Evolutionary conservation across 2,329 filamentous ascomycete species (phyloP).

Genomic region (Fusarium decemcellulare): DNA sequence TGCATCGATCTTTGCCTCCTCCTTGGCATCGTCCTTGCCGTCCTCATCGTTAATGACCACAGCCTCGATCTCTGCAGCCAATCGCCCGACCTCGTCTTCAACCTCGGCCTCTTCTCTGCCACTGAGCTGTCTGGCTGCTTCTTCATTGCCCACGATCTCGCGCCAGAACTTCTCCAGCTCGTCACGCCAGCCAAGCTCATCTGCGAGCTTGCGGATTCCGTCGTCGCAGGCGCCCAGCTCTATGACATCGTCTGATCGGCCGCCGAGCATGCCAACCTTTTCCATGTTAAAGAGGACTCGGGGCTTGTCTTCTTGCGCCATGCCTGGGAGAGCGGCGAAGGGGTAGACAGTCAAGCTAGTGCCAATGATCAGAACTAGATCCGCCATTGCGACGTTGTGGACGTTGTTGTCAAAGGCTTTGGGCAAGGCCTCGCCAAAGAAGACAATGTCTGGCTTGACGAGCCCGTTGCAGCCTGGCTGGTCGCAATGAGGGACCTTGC

Average conservation of each 20-base stretch:
- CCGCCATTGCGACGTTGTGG: constrained; percentile 71
- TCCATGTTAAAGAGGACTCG: constrained; percentile 92
- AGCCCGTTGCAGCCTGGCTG: constrained; percentile 77
- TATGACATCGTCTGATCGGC: constrained; percentile 86
- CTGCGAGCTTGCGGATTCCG: constrained; percentile 83
- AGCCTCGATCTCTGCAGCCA: constrained; percentile 54
- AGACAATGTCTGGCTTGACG: constrained; percentile 95
- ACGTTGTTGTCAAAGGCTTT: constrained; percentile 53
- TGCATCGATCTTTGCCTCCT: neutral
- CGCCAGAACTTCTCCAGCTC: constrained; percentile 87
- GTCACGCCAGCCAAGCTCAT: constrained; percentile 85
- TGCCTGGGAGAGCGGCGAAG: constrained; percentile 84
- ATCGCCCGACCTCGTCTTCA: constrained; percentile 61
- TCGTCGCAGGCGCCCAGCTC: constrained; percentile 86
- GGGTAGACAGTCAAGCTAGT: constrained; percentile 91
- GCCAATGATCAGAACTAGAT: constrained; percentile 88
- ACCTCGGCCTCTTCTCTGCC: constrained; percentile 54
- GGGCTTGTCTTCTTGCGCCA: constrained; percentile 74
- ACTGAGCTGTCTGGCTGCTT: constrained; percentile 64
- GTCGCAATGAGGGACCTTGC: constrained; percentile 79
- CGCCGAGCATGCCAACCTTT: constrained; percentile 83
- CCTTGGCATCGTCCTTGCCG: constrained; percentile 24
- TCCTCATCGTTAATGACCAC: constrained; percentile 50
- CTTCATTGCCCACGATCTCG: constrained; percentile 72
- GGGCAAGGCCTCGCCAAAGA: constrained; percentile 83